Percentiles rank a stretch among this genome's conserved stretches.
Conservation (phyloP, 768 basidiomycete species). For the Agaricus sinodeliciosus region DNA sequence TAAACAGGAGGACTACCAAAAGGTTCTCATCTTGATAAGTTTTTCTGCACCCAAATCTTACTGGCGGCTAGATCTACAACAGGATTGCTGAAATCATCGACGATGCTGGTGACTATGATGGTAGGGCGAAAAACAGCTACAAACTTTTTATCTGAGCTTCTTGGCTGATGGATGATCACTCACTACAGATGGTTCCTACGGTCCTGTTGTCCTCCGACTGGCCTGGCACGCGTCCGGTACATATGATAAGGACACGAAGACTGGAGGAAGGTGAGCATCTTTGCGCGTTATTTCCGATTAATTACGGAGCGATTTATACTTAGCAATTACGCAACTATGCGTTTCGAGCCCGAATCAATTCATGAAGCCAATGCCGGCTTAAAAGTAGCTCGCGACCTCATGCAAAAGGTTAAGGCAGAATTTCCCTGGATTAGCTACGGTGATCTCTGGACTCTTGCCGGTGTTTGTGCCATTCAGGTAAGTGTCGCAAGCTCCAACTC, state of each 20-base stretch:
- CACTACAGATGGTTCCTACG: conserved; percentile 75
- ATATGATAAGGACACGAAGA: conserved; percentile 72
- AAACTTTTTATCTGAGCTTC: not conserved
- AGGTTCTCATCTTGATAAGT: conserved; percentile 37
- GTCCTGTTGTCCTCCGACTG: conserved; percentile 80
- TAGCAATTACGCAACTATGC: conserved; percentile 98
- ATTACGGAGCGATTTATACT: conserved; percentile 10
- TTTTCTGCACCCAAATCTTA: not conserved
- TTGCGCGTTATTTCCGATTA: not conserved
- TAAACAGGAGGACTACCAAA: conserved; percentile 83
- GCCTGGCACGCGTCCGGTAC: conserved; percentile 96
- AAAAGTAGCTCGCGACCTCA: conserved; percentile 67
- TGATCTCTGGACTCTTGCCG: conserved; percentile 94
- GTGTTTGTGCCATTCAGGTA: conserved; percentile 82
- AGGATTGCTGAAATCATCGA: conserved; percentile 73
- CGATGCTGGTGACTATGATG: conserved; percentile 80
- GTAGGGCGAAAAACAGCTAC: conserved; percentile 30
- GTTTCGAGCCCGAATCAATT: conserved; percentile 82
- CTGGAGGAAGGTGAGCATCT: conserved; percentile 64
- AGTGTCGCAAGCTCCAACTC: not conserved
- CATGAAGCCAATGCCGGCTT: conserved; percentile 86
- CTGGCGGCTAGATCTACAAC: conserved; percentile 72
- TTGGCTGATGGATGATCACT: conserved; percentile 7
- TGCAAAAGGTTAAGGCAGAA: conserved; percentile 84
- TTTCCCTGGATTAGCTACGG: conserved; percentile 95